Evolutionary conservation across 1,139 yeast genomes (phyloP).

Genomic region (Pichiaceae sp.): DNA sequence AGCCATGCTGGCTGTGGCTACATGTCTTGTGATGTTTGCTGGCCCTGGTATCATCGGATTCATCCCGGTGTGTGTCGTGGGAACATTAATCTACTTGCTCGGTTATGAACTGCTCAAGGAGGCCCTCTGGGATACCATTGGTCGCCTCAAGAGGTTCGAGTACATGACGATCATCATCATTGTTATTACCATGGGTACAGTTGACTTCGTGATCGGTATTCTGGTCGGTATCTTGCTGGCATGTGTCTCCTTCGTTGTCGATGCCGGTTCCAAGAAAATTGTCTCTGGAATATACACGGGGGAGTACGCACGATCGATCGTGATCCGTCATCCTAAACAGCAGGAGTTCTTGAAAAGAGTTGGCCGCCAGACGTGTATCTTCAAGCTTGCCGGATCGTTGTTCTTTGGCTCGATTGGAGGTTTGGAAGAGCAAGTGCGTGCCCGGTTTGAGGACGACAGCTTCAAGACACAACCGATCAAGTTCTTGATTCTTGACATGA

Average conservation of each 20-base stretch:
- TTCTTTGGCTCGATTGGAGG: slow-evolving; percentile 95
- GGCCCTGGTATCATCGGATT: slow-evolving; percentile 93
- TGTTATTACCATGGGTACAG: slow-evolving; percentile 88
- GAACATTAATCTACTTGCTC: slow-evolving; percentile 77
- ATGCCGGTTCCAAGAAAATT: slow-evolving; percentile 80
- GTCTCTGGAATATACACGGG: slow-evolving; percentile 82
- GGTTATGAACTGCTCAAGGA: slow-evolving; percentile 89
- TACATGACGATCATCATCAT: slow-evolving; percentile 77
- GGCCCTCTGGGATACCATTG: slow-evolving; percentile 78
- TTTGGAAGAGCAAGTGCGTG: slow-evolving; percentile 68
- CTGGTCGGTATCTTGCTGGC: slow-evolving; percentile 86
- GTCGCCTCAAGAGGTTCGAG: slow-evolving; percentile 67
- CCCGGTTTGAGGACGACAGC: slow-evolving; percentile 48
- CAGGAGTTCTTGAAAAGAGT: slow-evolving; percentile 77
- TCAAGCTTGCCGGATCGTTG: slow-evolving; percentile 79
- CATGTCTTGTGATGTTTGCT: slow-evolving; percentile 68
- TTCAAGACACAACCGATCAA: slow-evolving; percentile 54
- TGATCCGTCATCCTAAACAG: slow-evolving; percentile 84
- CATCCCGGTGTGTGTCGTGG: slow-evolving; percentile 94
- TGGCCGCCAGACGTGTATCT: slow-evolving; percentile 83
- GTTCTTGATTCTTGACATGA: slow-evolving; percentile 77
- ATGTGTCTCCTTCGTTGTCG: slow-evolving; percentile 84
- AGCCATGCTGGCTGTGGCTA: slow-evolving; percentile 72
- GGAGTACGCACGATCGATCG: slow-evolving; percentile 83
- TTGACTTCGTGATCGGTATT: slow-evolving; percentile 91